These are phyloP conservation scores for Pisolithus tinctorius DNA, from an alignment of 768 basidiomycete genomes.

Conservation along the genomic window DNA sequence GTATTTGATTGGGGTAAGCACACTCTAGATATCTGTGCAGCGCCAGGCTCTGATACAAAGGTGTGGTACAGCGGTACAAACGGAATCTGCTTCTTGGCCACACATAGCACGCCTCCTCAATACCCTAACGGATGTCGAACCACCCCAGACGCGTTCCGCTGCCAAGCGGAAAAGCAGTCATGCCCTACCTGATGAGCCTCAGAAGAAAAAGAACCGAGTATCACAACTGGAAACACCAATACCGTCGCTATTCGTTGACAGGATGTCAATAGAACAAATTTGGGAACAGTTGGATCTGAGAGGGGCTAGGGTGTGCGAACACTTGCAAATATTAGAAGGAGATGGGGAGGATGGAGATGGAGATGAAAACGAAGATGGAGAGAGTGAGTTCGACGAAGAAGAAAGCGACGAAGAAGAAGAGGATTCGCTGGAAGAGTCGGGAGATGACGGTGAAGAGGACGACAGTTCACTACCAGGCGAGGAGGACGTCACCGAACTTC, in stretches of 20 bases:
- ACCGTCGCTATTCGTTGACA: conserved; percentile 64
- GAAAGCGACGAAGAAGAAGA: conserved; percentile 26
- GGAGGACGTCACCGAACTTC: conserved; percentile 26
- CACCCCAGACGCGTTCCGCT: conserved; percentile 48
- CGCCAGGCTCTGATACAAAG: background rate
- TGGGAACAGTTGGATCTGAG: conserved; percentile 94
- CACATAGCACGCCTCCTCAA: conserved; percentile 60
- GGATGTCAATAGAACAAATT: conserved; percentile 79
- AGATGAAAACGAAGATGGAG: conserved; percentile 1
- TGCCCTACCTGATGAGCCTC: conserved; percentile 27
- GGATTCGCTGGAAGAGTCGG: conserved; percentile 28
- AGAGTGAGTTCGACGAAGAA: conserved; percentile 17
- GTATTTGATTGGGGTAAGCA: conserved; percentile 68
- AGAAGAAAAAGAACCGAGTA: conserved; percentile 20
- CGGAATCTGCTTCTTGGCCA: conserved; percentile 58
- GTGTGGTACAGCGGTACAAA: conserved; percentile 46
- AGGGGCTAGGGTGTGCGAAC: conserved; percentile 58
- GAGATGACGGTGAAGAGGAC: conserved; percentile 15
- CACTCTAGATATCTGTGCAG: background rate
- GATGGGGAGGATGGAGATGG: conserved; percentile 27
- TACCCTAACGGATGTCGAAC: conserved; percentile 58
- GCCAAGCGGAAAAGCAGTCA: conserved; percentile 37
- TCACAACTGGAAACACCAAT: conserved; percentile 62
- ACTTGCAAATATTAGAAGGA: conserved; percentile 62
- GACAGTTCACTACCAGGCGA: conserved; percentile 21